Evolutionary conservation across 169 alveolate species (phyloP).

Genomic region (Eimeria tenella): DNA sequence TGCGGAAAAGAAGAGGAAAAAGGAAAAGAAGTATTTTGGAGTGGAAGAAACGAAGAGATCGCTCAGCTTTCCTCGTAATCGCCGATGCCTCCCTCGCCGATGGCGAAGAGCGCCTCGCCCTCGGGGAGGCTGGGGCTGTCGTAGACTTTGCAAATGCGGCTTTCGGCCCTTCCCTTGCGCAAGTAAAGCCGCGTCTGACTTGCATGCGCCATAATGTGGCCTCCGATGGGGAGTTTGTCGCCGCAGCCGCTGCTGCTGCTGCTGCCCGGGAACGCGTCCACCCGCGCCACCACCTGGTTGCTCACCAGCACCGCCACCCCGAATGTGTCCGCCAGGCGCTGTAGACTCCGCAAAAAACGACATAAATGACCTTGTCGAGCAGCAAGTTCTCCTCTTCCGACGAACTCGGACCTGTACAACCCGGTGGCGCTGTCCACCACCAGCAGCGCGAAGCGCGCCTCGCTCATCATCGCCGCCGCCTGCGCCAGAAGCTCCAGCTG

Average conservation of each 20-base stretch:
- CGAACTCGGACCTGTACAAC: constrained; percentile 98
- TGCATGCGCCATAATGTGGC: constrained; percentile 99
- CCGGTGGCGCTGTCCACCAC: constrained; percentile 98
- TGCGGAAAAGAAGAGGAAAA: too few species aligned
- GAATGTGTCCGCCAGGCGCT: constrained; percentile 96
- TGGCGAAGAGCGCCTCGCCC: constrained; percentile 97
- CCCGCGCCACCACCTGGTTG: constrained; percentile 91
- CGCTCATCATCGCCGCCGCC: constrained; percentile 98
- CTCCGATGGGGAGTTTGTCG: constrained; percentile 96
- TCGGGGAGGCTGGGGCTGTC: constrained; percentile 99
- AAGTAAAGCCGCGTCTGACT: constrained; percentile 97
- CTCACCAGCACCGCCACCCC: constrained; percentile 87
- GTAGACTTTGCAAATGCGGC: constrained; percentile 96
- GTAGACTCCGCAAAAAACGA: constrained; percentile 96
- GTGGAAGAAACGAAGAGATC: background rate
- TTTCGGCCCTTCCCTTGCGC: constrained; percentile 96
- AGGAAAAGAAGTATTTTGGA: too few species aligned
- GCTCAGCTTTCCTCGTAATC: constrained; percentile 84
- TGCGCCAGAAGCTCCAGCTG: constrained; percentile 96
- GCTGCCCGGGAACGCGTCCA: constrained; percentile 85
- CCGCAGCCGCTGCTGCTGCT: too few species aligned
- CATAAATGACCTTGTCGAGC: constrained; percentile 97
- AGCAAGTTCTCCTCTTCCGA: constrained; percentile 99
- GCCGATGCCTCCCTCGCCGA: constrained; percentile 95
- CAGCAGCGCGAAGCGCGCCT: constrained; percentile 96